Evolutionary conservation across 2,329 filamentous ascomycete genomes (phyloP), one percentile per base, ranked within the genome.

Genomic region (Fusarium keratoplasticum): DNA sequence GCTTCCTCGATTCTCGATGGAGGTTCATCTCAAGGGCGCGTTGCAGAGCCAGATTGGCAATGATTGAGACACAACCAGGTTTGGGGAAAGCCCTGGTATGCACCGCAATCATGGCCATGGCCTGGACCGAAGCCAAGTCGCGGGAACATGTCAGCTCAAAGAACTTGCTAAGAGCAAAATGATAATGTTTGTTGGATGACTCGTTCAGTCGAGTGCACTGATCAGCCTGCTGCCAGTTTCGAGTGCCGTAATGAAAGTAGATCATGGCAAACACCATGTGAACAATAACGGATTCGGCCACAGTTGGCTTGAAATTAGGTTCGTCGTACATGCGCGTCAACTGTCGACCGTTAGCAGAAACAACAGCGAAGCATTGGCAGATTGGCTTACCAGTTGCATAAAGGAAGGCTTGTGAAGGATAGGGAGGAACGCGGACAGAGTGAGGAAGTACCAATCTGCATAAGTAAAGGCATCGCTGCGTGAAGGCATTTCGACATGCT

Each of bases 191-290:
- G 81, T 95, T 94, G 5, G 93, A 94, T 60, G 92, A 84, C 1
- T 90, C 86, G 73, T 92, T 90, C 61, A 92, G 83, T 42, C 87
- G 85, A 8, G 84, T 83, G 69, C 89, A 87, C 67, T 88, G 86
- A 5, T 87, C 86, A 18, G 87, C 80, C 66, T 89, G 84, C 69
- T 90, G 86, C 70, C 86, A 85, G 76, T 95, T 95, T 22, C 94
- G 88, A 6, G 91, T 86, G n/a, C 92, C 92, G 69, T 91, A 93
- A 76, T 97, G 94, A 75, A 93, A 94, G 79, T 92, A 91, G 76
- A 96, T 93, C 59, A 91, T 91, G 13, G 93, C 92, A 67, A 96
- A 91, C 47, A 96, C 88, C 90, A 95, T 94, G 81, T 96, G 93
- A 1, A 95, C 87, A 66, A 90, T 90, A 44, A 94, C 92, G 2